Percentiles rank a stretch among this genome's conserved stretches.
phyloP scores from a whole-genome alignment of 352 stramenopile genomes.

The Phytophthora citricola region DNA sequence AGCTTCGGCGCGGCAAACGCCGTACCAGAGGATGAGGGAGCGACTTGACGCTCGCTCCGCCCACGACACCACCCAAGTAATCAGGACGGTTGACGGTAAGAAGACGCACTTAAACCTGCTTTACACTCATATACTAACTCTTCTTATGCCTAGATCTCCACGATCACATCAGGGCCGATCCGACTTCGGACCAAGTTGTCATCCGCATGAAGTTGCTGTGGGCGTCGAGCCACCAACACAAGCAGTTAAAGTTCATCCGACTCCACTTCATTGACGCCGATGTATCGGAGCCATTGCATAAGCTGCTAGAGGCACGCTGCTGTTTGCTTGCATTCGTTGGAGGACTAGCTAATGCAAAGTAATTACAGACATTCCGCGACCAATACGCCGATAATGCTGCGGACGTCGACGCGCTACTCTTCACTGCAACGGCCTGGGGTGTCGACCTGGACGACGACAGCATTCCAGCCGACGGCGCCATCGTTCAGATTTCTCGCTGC shows the following conservation, averaged over 20 bases:
- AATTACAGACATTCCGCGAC: constrained; percentile 2
- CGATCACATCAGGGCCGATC: neutral
- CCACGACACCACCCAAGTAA: no score
- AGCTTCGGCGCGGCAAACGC: no score
- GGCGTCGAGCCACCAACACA: neutral
- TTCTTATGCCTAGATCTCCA: neutral
- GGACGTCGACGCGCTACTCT: neutral
- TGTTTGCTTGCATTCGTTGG: neutral
- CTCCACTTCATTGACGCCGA: constrained; percentile 6
- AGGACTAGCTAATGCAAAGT: neutral
- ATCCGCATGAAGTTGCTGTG: constrained; percentile 6
- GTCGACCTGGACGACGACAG: neutral
- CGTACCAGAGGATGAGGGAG: no score
- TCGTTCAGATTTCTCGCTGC: neutral
- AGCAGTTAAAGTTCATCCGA: neutral
- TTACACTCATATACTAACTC: neutral
- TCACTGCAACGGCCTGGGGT: neutral
- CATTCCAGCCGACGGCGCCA: neutral
- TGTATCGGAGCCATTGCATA: neutral
- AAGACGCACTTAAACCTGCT: no score
- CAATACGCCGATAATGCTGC: neutral
- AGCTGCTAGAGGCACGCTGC: neutral
- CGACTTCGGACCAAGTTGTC: neutral
- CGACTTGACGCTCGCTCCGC: no score
- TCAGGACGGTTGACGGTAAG: no score